A percentile compares a stretch with the other conserved stretches of the same genome.
These are phyloP conservation scores for Phoma sp. DNA, from an alignment of 2,329 filamentous ascomycete genomes.

Conservation along the genomic window DNA sequence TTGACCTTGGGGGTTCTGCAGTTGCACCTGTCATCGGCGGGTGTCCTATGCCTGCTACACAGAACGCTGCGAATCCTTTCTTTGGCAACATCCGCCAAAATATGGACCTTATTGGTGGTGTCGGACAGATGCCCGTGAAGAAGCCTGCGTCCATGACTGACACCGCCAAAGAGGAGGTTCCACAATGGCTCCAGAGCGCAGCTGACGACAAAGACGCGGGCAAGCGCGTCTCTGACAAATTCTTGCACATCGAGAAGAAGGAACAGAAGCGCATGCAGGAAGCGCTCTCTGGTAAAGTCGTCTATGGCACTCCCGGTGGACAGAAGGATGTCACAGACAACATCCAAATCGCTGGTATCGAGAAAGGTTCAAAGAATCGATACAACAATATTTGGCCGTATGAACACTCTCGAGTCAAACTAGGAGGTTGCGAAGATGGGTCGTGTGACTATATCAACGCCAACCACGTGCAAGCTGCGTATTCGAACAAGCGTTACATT, in stretches of 20 bases:
- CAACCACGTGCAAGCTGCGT: conserved; percentile 78
- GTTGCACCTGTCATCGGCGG: conserved; percentile 86
- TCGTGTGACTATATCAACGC: conserved; percentile 96
- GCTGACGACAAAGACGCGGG: conserved; percentile 73
- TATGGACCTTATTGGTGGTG: conserved; percentile 90
- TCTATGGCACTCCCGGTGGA: conserved; percentile 56
- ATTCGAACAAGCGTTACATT: conserved; percentile 92
- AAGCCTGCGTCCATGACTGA: conserved; percentile 60
- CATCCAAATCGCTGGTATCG: conserved; percentile 86
- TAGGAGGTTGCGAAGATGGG: conserved; percentile 70
- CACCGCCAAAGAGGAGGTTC: conserved; percentile 62
- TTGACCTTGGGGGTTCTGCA: conserved; percentile 49
- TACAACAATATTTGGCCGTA: conserved; percentile 99
- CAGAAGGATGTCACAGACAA: conserved; percentile 48
- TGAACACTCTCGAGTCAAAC: conserved; percentile 85
- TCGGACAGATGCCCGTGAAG: conserved; percentile 76
- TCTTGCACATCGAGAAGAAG: conserved; percentile 79
- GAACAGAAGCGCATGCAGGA: conserved; percentile 94
- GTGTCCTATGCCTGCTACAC: conserved; percentile 75
- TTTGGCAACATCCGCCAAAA: conserved; percentile 97
- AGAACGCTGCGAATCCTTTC: conserved; percentile 80
- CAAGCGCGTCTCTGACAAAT: conserved; percentile 80
- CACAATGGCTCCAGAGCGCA: conserved; percentile 77
- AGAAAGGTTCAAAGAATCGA: conserved; percentile 92
- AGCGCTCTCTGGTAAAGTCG: conserved; percentile 68